phyloP scores from a whole-genome alignment of 2,329 filamentous ascomycete species.

The Pezicula carpinea region DNA sequence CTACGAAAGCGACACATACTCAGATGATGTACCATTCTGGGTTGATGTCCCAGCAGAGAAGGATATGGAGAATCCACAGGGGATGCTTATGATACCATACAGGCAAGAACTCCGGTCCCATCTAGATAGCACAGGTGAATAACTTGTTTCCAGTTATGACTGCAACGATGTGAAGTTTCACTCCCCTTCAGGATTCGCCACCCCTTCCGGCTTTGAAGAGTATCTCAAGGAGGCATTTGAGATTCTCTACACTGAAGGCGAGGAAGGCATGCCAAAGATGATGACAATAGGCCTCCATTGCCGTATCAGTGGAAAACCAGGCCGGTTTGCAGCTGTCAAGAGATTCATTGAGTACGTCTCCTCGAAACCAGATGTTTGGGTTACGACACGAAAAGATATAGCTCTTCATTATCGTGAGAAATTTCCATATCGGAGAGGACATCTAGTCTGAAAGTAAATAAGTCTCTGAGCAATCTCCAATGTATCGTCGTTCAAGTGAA shows the following conservation, averaged over 20 bases:
- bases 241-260: constrained; percentile 38
- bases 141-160: constrained; percentile 1
- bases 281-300: constrained; percentile 52
- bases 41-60: constrained; percentile 44
- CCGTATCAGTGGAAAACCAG: constrained; percentile 45
- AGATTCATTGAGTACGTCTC: constrained; percentile 48
- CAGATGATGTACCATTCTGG: constrained; percentile 51
- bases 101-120: constrained; percentile 38
- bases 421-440: constrained; percentile 36
- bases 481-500: not conserved
- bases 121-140: not conserved
- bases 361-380: constrained; percentile 46
- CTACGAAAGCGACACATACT: constrained; percentile 44
- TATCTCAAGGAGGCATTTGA: constrained; percentile 48
- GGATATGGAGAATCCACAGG: constrained; percentile 32
- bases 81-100: constrained; percentile 48
- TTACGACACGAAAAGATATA: constrained; percentile 45
- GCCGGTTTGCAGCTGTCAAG: constrained; percentile 42
- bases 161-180: constrained; percentile 11
- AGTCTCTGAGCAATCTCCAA: not conserved
- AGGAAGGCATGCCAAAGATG: constrained; percentile 42
- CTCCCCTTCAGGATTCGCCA: not conserved
- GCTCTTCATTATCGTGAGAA: constrained; percentile 40
- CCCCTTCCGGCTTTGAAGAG: constrained; percentile 5
- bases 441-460: not conserved